A percentile compares a stretch with the other conserved stretches of the same genome.
These are phyloP conservation scores for Claviceps arundinis DNA, from an alignment of 2,329 filamentous ascomycete genomes.

Conservation along the genomic window DNA sequence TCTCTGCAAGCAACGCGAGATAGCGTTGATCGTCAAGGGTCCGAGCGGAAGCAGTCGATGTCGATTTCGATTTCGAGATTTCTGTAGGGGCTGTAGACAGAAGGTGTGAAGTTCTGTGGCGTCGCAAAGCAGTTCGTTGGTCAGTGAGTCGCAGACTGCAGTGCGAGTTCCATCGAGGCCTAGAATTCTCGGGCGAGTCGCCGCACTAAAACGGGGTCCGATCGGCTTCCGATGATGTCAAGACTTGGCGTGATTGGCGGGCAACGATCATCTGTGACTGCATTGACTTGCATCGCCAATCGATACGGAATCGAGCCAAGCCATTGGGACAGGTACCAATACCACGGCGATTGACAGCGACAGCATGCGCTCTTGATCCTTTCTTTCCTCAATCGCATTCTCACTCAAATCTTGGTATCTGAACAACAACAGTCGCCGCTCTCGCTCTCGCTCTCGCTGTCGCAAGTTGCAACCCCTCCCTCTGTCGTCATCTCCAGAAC, in stretches of 20 bases:
- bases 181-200: conserved; percentile 3
- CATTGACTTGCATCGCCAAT: neutral
- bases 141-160: neutral
- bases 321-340: no score
- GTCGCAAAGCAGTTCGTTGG: neutral
- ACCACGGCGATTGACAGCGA: no score
- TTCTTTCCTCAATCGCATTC: no score
- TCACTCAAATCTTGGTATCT: no score
- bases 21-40: neutral
- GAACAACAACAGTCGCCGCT: neutral
- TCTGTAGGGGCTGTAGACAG: neutral
- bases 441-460: neutral
- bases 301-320: no score
- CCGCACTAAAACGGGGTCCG: neutral
- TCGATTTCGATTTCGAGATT: no score
- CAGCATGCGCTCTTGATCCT: no score
- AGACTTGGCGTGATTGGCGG: conserved; percentile 2
- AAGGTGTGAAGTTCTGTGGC: neutral
- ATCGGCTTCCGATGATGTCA: conserved; percentile 6
- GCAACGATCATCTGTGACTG: neutral
- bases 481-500: neutral
- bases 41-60: no score
- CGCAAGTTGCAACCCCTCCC: no score
- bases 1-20: conserved; percentile 3
- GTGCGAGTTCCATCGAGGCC: neutral